Conservation (phyloP, 306 rosid species). For the Ormosia emarginata region DNA sequence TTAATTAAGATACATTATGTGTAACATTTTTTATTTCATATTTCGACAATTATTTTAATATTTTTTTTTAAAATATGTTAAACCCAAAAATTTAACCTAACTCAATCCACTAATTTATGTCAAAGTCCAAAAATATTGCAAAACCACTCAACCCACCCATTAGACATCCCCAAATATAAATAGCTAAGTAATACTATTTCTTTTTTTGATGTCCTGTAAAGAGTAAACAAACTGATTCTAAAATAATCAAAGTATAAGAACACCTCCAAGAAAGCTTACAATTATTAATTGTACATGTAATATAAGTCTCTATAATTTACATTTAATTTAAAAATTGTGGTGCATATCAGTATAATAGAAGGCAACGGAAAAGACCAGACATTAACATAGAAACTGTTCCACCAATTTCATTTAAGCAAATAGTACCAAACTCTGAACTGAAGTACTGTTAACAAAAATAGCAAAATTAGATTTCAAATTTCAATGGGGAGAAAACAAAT, state of each 20-base stretch:
- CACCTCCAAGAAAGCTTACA: background rate
- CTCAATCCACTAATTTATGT: too few species aligned
- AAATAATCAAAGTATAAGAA: background rate
- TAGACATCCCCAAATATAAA: too few species aligned
- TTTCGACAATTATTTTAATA: too few species aligned
- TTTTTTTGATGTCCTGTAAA: too few species aligned
- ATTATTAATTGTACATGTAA: background rate
- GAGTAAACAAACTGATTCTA: background rate
- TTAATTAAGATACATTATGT: too few species aligned
- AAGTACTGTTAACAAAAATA: background rate
- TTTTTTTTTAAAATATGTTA: too few species aligned
- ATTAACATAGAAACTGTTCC: background rate
- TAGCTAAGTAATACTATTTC: too few species aligned
- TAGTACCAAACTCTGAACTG: background rate
- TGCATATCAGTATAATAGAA: too few species aligned
- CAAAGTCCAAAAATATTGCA: too few species aligned
- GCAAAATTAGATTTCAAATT: conserved; percentile 17
- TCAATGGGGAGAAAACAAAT: conserved; percentile 11
- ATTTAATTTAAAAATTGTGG: background rate
- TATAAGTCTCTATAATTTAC: background rate
- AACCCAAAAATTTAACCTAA: too few species aligned
- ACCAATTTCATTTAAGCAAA: background rate
- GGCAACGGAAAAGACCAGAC: background rate
- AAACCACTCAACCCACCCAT: too few species aligned
- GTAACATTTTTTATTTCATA: too few species aligned